These are phyloP conservation scores for Tetracentron sinense DNA, from an alignment of 164 flowering plant species.

Conservation along the genomic window DNA sequence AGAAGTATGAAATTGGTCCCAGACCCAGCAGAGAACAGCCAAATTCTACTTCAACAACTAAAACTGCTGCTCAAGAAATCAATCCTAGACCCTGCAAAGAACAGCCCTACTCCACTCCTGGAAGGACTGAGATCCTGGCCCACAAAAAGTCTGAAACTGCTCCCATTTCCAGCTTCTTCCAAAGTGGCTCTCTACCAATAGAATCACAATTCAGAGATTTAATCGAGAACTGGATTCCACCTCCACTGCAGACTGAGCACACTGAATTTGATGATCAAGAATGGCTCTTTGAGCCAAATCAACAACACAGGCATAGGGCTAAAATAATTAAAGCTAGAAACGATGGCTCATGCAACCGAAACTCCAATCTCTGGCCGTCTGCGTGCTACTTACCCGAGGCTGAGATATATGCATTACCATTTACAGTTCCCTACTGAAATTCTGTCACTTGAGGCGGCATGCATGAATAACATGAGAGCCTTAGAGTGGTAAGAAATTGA, in stretches of 20 bases:
- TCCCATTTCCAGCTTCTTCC: not conserved
- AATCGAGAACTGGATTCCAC: constrained; percentile 8
- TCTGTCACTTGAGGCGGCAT: too few relatives aligned
- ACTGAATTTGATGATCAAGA: constrained; percentile 15
- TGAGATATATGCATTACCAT: too few relatives aligned
- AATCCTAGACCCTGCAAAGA: not conserved
- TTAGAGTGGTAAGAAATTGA: too few relatives aligned
- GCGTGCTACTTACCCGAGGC: too few relatives aligned
- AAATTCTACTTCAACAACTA: not conserved
- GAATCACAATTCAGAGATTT: constrained; percentile 6
- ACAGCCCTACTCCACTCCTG: not conserved
- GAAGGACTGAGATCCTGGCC: not conserved
- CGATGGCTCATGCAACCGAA: too few relatives aligned
- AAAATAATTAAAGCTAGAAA: not conserved
- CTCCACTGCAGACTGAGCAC: not conserved
- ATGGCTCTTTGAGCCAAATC: constrained; percentile 10
- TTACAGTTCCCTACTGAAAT: too few relatives aligned
- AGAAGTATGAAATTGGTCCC: not conserved
- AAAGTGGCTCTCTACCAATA: not conserved
- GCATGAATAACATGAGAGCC: too few relatives aligned
- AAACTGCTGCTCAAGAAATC: too few relatives aligned
- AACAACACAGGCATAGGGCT: not conserved
- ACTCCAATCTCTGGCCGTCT: too few relatives aligned
- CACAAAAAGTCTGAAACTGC: not conserved
- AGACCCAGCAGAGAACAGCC: not conserved